These are phyloP conservation scores for Hericium rajendrae DNA, from an alignment of 768 basidiomycete genomes.

Conservation along the genomic window DNA sequence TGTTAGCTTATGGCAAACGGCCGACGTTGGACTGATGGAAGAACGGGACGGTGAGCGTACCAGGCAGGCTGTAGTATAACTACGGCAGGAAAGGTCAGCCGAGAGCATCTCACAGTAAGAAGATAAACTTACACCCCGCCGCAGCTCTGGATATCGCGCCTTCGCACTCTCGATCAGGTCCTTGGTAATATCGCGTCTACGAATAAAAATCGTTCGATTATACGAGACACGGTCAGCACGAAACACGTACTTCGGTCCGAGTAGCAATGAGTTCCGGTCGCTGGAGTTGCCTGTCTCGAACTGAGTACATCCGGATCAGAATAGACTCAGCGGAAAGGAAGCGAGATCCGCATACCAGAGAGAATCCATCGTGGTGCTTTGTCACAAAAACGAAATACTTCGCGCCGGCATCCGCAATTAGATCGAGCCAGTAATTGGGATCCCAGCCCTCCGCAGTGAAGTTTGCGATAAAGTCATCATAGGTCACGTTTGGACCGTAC, in stretches of 20 bases:
- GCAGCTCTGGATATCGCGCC: neutral
- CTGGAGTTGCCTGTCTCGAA: neutral
- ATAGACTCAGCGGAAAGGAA: neutral
- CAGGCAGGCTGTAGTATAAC: neutral
- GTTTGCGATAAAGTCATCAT: constrained; percentile 38
- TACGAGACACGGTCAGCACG: neutral
- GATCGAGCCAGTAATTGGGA: constrained; percentile 42
- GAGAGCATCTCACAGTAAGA: neutral
- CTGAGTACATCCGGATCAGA: neutral
- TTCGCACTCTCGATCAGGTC: neutral
- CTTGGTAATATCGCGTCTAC: neutral
- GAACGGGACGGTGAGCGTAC: neutral
- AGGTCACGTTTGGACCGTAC: neutral
- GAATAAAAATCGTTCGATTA: neutral
- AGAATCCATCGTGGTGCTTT: constrained; percentile 59
- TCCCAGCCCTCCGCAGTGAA: constrained; percentile 46
- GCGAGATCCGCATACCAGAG: constrained; percentile 17
- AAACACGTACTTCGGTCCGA: neutral
- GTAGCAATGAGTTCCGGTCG: neutral
- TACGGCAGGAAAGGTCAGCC: neutral
- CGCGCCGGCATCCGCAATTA: constrained; percentile 47
- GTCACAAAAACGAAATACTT: constrained; percentile 54
- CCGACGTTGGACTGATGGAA: neutral
- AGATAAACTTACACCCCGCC: neutral
- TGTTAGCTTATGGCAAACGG: neutral